Evolutionary conservation across 176 grass and related monocot species (phyloP).

Genomic region (sorghum (Sorghum bicolor)): Sorghum_bicolor_NCBIv3 NC_012873.2:59750001-59750500

Average conservation of each 20-base stretch:
- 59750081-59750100: slow-evolving; percentile 15
- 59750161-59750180: background rate
- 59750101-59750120: slow-evolving; percentile 6
- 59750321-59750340: slow-evolving; percentile 36
- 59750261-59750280: slow-evolving; percentile 1
- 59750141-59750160: background rate
- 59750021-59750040: slow-evolving; percentile 1
- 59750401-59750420: slow-evolving; percentile 97
- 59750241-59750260: background rate
- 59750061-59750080: slow-evolving; percentile 10
- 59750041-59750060: background rate
- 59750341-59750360: slow-evolving; percentile 97
- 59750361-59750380: slow-evolving; percentile 98
- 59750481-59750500: background rate
- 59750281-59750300: background rate
- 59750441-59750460: slow-evolving; percentile 65
- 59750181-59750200: background rate
- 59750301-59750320: slow-evolving; percentile 18
- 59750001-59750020: background rate
- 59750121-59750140: background rate
- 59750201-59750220: background rate
- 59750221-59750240: background rate
- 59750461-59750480: slow-evolving; percentile 21
- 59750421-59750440: slow-evolving; percentile 93
- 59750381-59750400: slow-evolving; percentile 85